Percentiles rank a stretch among this genome's conserved stretches.
Conservation (phyloP, 352 stramenopile species). For the Plasmopara viticola region DNA sequence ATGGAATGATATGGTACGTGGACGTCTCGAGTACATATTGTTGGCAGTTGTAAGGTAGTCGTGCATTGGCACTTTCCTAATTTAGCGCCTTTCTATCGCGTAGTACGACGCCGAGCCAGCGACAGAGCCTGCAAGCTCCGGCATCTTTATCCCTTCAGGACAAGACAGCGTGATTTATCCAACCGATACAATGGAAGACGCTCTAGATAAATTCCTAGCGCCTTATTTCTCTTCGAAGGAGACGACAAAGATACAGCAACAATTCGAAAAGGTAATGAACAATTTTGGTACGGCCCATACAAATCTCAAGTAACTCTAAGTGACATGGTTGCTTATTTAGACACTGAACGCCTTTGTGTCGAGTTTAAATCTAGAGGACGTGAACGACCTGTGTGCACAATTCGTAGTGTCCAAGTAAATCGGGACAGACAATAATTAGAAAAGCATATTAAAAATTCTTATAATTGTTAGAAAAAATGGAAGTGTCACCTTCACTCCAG, state of each 20-base stretch:
- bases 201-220: constrained; percentile 57
- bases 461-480: too few species aligned
- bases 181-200: constrained; percentile 37
- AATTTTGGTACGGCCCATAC: not conserved
- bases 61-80: not conserved
- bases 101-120: constrained; percentile 24
- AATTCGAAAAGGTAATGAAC: constrained; percentile 49
- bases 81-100: not conserved
- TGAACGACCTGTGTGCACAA: constrained; percentile 67
- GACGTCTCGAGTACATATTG: not conserved
- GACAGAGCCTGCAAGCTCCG: constrained; percentile 12
- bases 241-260: constrained; percentile 45
- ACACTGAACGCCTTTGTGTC: constrained; percentile 48
- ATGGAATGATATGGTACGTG: constrained; percentile 67
- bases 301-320: constrained; percentile 3
- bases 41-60: not conserved
- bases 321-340: constrained; percentile 16
- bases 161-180: constrained; percentile 28
- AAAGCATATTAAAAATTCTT: constrained; percentile 6
- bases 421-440: constrained; percentile 1
- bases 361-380: constrained; percentile 54
- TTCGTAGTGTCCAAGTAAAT: constrained; percentile 35
- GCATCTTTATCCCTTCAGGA: constrained; percentile 17
- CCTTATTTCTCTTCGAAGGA: constrained; percentile 59
- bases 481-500: too few species aligned